Conservation (phyloP, 176 grass and related monocot genomes). For the Puya raimondii region DNA sequence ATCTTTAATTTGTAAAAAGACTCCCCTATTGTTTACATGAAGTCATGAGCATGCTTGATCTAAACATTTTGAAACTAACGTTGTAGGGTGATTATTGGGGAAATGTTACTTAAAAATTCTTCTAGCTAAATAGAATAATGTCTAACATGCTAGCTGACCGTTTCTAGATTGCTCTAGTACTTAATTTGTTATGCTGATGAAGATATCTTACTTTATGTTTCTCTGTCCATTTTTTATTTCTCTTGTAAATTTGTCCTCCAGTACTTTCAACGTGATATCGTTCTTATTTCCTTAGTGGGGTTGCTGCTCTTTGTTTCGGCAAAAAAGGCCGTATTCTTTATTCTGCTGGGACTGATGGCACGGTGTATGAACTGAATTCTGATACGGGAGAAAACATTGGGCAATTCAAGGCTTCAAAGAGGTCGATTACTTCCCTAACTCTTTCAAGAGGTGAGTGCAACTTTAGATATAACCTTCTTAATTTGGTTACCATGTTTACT, state of each 20-base stretch:
- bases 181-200: neutral
- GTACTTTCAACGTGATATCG: neutral
- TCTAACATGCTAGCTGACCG: neutral
- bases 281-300: constrained; percentile 31
- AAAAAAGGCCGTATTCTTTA: constrained; percentile 31
- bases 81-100: neutral
- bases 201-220: neutral
- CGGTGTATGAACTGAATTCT: constrained; percentile 35
- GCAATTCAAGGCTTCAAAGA: constrained; percentile 35
- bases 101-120: neutral
- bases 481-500: neutral
- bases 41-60: neutral
- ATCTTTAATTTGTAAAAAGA: neutral
- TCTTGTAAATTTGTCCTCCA: neutral
- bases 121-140: neutral
- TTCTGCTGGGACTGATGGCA: constrained; percentile 30
- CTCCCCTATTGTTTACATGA: neutral
- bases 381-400: constrained; percentile 30
- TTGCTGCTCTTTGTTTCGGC: constrained; percentile 37
- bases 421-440: constrained; percentile 30
- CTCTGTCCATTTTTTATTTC: neutral
- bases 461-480: neutral
- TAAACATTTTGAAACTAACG: neutral
- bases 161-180: neutral
- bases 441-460: constrained; percentile 38